Conservation (phyloP, 148 eudicot genomes). For the Polygonum maritimum region DNA sequence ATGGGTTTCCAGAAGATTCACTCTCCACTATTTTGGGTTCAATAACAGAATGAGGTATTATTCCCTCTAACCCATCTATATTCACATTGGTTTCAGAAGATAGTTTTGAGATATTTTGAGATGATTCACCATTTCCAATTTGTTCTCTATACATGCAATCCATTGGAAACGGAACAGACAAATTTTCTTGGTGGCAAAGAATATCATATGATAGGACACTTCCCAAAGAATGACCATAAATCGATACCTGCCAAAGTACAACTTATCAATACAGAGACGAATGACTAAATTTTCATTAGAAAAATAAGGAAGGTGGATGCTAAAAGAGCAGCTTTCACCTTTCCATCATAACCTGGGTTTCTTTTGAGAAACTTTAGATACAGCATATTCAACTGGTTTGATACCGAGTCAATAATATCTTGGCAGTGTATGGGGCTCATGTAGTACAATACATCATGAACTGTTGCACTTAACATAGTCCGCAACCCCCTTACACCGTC, state of each 20-base stretch:
- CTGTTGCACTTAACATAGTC: slow-evolving; percentile 82
- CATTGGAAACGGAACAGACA: slow-evolving; percentile 81
- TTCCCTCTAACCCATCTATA: background rate
- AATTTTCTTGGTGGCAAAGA: slow-evolving; percentile 84
- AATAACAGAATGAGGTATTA: background rate
- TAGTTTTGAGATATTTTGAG: slow-evolving; percentile 15
- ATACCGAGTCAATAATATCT: slow-evolving; percentile 93
- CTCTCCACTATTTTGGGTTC: background rate
- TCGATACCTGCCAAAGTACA: slow-evolving; percentile 49
- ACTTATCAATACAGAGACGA: background rate
- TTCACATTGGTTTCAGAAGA: slow-evolving; percentile 15
- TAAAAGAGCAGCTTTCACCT: slow-evolving; percentile 47
- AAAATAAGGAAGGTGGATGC: background rate
- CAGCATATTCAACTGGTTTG: slow-evolving; percentile 74
- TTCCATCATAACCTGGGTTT: slow-evolving; percentile 97
- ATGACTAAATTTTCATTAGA: background rate
- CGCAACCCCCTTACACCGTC: slow-evolving; percentile 91
- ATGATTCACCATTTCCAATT: slow-evolving; percentile 19
- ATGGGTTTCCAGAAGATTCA: background rate
- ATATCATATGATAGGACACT: slow-evolving; percentile 96
- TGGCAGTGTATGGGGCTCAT: slow-evolving; percentile 99
- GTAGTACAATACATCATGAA: slow-evolving; percentile 93
- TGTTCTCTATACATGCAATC: slow-evolving; percentile 54
- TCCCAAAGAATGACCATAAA: slow-evolving; percentile 95
- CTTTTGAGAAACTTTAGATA: slow-evolving; percentile 84